Conservation (phyloP, 768 basidiomycete genomes). For the Auricularia heimuer region DNA sequence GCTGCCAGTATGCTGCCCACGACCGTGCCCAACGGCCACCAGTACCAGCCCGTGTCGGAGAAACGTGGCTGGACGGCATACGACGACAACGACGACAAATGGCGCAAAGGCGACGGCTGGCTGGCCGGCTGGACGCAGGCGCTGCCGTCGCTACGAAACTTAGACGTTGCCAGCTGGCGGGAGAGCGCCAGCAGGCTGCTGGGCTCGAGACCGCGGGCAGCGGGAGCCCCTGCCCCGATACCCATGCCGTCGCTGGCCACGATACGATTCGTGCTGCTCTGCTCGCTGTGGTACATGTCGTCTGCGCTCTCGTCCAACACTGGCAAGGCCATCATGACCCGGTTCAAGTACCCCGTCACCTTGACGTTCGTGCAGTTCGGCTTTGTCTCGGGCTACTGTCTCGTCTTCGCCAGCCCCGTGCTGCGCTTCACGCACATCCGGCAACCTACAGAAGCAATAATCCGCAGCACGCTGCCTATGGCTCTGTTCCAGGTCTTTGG, state of each 20-base stretch:
- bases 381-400: constrained; percentile 81
- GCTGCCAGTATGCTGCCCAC: neutral
- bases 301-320: constrained; percentile 95
- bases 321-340: constrained; percentile 87
- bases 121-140: neutral
- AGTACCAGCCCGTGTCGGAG: neutral
- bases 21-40: neutral
- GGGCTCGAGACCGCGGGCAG: neutral
- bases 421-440: constrained; percentile 61
- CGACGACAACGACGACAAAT: constrained; percentile 1
- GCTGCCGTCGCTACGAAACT: neutral
- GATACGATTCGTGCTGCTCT: constrained; percentile 64
- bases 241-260: constrained; percentile 16
- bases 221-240: neutral
- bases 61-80: neutral
- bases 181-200: neutral
- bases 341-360: constrained; percentile 91
- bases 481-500: constrained; percentile 96
- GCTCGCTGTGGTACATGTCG: constrained; percentile 84
- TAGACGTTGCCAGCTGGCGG: neutral
- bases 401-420: constrained; percentile 70
- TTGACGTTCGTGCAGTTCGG: constrained; percentile 97
- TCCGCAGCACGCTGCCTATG: constrained; percentile 84
- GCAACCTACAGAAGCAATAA: constrained; percentile 58
- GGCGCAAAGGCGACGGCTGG: neutral